phyloP scores from a whole-genome alignment of 2,329 filamentous ascomycete species.

The Cercospora beticola region DNA sequence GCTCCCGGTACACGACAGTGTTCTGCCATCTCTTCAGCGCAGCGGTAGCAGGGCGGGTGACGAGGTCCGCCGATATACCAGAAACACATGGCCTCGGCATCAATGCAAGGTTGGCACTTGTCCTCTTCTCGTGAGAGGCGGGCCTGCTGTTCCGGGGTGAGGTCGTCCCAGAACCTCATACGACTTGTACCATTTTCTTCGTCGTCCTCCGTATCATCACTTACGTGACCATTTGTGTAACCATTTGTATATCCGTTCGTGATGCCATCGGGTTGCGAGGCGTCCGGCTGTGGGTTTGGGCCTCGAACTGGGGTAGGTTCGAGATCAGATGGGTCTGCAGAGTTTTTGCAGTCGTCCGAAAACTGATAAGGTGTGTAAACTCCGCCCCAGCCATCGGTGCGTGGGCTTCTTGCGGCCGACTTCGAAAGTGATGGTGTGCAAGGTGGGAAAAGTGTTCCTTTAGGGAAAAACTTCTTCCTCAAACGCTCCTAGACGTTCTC shows the following conservation, averaged over 20 bases:
- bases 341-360: background rate
- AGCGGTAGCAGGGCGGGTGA: background rate
- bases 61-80: background rate
- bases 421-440: background rate
- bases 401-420: background rate
- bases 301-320: background rate
- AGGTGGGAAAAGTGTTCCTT: background rate
- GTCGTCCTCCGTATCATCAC: background rate
- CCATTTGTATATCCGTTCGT: background rate
- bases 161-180: background rate
- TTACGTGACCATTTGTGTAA: background rate
- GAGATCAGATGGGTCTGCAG: background rate
- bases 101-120: background rate
- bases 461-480: background rate
- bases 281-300: background rate
- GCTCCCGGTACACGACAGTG: background rate
- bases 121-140: background rate
- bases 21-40: background rate
- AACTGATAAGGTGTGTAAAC: background rate
- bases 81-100: background rate
- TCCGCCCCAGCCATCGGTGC: background rate
- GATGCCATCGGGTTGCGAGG: background rate
- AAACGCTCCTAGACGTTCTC: constrained; percentile 40
- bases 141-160: background rate
- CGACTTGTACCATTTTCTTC: background rate